Evolutionary conservation across 768 basidiomycete species (phyloP).

Genomic region (Xerocomellus dryophilus): DNA sequence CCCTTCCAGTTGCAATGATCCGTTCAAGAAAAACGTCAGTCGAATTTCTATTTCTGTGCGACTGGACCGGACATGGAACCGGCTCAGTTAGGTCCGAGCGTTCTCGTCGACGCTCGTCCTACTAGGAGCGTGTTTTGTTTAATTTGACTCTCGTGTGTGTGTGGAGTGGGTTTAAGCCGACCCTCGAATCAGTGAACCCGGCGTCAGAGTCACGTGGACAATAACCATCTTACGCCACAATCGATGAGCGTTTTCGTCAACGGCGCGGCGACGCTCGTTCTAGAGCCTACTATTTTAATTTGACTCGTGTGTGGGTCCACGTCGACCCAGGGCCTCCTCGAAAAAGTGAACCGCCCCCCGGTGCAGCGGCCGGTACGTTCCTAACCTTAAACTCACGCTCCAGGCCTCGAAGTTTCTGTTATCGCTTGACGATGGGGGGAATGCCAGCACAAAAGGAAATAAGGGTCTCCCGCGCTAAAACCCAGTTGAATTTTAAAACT

Average conservation of each 20-base stretch:
- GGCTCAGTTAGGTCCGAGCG: not conserved
- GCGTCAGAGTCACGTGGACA: too few relatives aligned
- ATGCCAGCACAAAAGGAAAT: too few relatives aligned
- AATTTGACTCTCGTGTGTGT: not conserved
- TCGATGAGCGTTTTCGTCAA: not conserved
- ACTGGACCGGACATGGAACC: conserved; percentile 1
- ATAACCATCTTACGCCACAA: too few relatives aligned
- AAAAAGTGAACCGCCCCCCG: not conserved
- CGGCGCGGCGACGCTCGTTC: not conserved
- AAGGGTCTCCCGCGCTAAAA: too few relatives aligned
- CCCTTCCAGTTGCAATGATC: too few relatives aligned
- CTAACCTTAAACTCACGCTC: not conserved
- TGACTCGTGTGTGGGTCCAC: not conserved
- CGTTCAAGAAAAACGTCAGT: not conserved
- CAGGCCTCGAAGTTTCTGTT: not conserved
- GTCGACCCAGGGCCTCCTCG: not conserved
- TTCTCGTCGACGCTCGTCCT: not conserved
- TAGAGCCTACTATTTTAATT: not conserved
- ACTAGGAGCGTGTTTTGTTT: too few relatives aligned
- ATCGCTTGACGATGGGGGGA: not conserved
- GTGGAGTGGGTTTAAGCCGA: not conserved
- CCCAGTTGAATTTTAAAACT: too few relatives aligned
- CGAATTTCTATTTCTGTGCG: conserved; percentile 2
- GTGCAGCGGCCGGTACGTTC: not conserved
- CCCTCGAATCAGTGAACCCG: not conserved